These are phyloP conservation scores for Solanum hybrid DNA, from an alignment of 305 asterid genomes.

Conservation along the genomic window DNA sequence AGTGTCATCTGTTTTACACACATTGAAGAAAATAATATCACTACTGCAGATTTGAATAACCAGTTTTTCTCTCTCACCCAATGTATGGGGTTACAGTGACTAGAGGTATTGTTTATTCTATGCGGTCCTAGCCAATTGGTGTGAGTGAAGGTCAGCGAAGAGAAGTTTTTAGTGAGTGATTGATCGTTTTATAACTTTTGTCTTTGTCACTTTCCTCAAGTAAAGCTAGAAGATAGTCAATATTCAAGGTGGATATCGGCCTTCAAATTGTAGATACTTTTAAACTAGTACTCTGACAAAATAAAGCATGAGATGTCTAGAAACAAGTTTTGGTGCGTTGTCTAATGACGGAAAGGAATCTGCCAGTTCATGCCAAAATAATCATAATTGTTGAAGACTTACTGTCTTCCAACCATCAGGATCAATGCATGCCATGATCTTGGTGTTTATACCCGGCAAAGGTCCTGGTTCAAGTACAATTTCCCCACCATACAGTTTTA, in stretches of 20 bases:
- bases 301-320: not conserved
- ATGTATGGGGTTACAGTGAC: not conserved
- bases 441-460: constrained; percentile 44
- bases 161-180: not conserved
- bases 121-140: not conserved
- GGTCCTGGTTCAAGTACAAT: constrained; percentile 48
- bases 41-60: not conserved
- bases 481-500: constrained; percentile 35
- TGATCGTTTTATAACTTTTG: not conserved
- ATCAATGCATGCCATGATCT: constrained; percentile 39
- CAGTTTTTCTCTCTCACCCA: not conserved
- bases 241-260: not conserved
- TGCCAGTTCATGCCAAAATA: not conserved
- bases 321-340: not conserved
- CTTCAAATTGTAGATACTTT: not conserved
- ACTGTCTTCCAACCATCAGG: constrained; percentile 57
- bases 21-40: not conserved
- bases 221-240: not conserved
- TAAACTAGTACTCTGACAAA: not conserved
- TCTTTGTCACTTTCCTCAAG: not conserved
- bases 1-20: not conserved
- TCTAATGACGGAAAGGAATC: not conserved
- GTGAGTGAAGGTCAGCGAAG: not conserved
- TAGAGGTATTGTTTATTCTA: not conserved
- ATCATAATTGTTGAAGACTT: constrained; percentile 2